Evolutionary conservation across 768 basidiomycete species (phyloP), one percentile per base, ranked within the genome.

Genomic region (Agaricus subrufescens): DNA sequence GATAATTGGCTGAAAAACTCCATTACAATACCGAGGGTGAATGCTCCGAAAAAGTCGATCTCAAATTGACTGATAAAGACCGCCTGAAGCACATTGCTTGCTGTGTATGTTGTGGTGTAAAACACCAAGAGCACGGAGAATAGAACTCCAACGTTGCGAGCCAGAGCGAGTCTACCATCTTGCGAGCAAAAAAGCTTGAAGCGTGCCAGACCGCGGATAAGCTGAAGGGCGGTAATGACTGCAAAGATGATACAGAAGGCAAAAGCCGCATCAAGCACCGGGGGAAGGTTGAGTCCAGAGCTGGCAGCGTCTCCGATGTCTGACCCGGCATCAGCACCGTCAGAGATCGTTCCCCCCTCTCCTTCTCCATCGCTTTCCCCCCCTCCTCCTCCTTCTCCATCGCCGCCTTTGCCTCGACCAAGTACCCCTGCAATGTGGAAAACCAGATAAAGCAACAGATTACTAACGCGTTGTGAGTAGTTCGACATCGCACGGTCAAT

Each of bases 111-210:
- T 19, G 30, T 8, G 3, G 34, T 31, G 27, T 56, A 49, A 29
- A 23, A 34, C 39, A 40, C 34, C 9, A 56, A 26, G n/a, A 56
- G 29, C 23, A 30, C 23, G 26, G 37, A 46, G 38, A 56, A 56
- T 27, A 56, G 54, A 43, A 43, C 43, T 15, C 47, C 54, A 23
- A 50, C 54, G 29, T 49, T 26, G 19, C 43, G 49, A 4, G 47
- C 47, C 10, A 50, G 40, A 12, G 46, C 30, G 9, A 47, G 54
- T 4, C 15, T 25, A 19, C 40, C 54, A 7, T 27, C 38, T 19
- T 19, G 19, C 19, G 54, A 47, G 19, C 49, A 25, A n/a, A 29
- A 38, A 12, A n/a, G 49, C 34, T 49, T 56, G 14, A 50, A 26
- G 27, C 54, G 46, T 12, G 3, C 23, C 11, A 29, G 25, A 4